phyloP scores from a whole-genome alignment of 2,329 filamentous ascomycete genomes.

The Colletotrichum echinochloae region DNA sequence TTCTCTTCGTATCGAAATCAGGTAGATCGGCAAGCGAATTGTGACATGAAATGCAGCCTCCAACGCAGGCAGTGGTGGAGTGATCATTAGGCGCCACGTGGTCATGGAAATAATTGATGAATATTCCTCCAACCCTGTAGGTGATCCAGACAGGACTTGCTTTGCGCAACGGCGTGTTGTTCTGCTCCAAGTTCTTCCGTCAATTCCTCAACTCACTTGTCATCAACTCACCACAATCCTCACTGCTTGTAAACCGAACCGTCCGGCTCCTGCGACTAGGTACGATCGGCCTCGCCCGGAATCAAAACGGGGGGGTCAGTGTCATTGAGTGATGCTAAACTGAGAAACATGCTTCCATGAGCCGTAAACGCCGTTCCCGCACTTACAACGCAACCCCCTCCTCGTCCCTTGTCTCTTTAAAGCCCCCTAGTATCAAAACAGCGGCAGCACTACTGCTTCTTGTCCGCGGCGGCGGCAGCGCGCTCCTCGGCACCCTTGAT shows the following conservation, averaged over 20 bases:
- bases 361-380: slow-evolving; percentile 7
- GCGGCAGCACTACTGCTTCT: slow-evolving; percentile 41
- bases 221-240: not conserved
- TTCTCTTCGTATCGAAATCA: too few species aligned
- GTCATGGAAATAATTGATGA: not conserved
- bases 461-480: slow-evolving; percentile 43
- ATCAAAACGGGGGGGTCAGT: slow-evolving; percentile 6
- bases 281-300: not conserved
- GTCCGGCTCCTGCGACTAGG: not conserved
- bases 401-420: not conserved
- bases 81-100: not conserved
- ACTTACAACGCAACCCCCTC: not conserved
- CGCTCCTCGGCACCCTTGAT: slow-evolving; percentile 51
- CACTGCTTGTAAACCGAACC: too few species aligned
- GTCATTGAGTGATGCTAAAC: not conserved
- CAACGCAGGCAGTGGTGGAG: not conserved
- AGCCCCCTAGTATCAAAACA: not conserved
- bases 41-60: not conserved
- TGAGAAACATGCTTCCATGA: not conserved
- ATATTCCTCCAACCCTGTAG: not conserved
- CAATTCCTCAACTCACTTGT: not conserved
- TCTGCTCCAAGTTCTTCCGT: not conserved
- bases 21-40: not conserved
- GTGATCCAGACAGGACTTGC: not conserved
- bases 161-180: not conserved